Percentiles rank a stretch among this genome's conserved stretches.
Evolutionary conservation across 1,284 basidiomycete species (phyloP).

Genomic region (Pseudozyma sp.): DNA sequence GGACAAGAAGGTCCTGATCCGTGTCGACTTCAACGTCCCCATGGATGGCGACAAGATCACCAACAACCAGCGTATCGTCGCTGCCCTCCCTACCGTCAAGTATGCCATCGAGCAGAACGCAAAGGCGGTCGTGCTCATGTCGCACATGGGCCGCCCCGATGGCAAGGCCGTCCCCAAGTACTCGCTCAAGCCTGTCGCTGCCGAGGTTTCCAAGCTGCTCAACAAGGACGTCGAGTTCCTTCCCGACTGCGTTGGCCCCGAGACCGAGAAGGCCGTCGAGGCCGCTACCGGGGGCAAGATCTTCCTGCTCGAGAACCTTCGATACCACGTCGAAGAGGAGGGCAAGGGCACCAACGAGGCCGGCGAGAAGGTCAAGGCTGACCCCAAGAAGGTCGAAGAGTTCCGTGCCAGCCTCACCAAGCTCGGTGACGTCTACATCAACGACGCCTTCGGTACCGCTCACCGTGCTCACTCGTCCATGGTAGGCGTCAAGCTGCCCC

Average conservation of each 20-base stretch:
- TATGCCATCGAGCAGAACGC: conserved; percentile 91
- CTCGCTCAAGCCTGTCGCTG: conserved; percentile 85
- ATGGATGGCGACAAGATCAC: conserved; percentile 86
- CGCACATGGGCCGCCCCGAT: conserved; percentile 96
- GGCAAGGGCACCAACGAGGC: conserved; percentile 92
- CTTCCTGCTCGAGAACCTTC: conserved; percentile 94
- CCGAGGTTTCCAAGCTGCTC: conserved; percentile 70
- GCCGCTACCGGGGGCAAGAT: conserved; percentile 80
- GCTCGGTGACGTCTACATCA: conserved; percentile 96
- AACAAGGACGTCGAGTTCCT: conserved; percentile 78
- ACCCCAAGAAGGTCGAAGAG: conserved; percentile 81
- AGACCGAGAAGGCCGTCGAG: conserved; percentile 81
- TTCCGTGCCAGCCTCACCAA: conserved; percentile 89
- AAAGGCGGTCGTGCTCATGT: conserved; percentile 90
- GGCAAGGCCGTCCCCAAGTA: conserved; percentile 90
- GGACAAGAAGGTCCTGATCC: conserved; percentile 80
- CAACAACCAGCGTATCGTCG: conserved; percentile 93
- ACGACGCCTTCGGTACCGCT: conserved; percentile 98
- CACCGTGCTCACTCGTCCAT: conserved; percentile 98
- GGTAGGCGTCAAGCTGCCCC: conserved; percentile 94
- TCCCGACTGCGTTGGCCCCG: conserved; percentile 84
- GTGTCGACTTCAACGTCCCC: conserved; percentile 97
- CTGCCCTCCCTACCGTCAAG: conserved; percentile 94
- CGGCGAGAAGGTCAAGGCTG: conserved; percentile 92
- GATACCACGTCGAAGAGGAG: conserved; percentile 99